phyloP scores from a whole-genome alignment of 495 filamentous ascomycete genomes.

The Neurospora cerealis region DNA sequence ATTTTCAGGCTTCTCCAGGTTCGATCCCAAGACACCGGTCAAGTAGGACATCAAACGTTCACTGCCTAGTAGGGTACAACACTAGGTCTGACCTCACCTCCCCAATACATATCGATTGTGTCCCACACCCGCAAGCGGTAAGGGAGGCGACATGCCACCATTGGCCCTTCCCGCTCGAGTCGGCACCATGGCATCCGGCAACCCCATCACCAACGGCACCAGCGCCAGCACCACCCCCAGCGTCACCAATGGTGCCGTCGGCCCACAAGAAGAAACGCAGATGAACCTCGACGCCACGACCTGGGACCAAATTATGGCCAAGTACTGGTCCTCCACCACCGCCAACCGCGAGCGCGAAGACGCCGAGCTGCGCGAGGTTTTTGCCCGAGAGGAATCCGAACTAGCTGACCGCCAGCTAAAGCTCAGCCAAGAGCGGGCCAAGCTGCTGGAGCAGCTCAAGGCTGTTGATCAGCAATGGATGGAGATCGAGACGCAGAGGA shows the following conservation, averaged over 20 bases:
- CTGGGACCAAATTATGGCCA: constrained; percentile 21
- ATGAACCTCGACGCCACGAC: neutral
- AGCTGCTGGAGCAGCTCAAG: constrained; percentile 3
- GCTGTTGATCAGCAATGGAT: neutral
- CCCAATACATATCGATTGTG: neutral
- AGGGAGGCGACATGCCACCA: neutral
- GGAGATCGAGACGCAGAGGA: neutral
- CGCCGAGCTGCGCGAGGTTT: neutral
- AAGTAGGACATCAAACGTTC: neutral
- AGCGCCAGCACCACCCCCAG: neutral
- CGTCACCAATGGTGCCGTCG: neutral
- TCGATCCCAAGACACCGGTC: neutral
- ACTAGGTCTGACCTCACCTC: neutral
- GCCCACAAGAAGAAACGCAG: neutral
- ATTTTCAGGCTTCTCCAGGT: neutral
- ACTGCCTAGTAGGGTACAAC: neutral
- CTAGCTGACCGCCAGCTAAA: neutral
- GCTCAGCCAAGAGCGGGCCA: constrained; percentile 1
- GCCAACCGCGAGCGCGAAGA: constrained; percentile 11
- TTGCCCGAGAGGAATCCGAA: neutral
- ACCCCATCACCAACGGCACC: neutral
- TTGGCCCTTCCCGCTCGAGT: neutral
- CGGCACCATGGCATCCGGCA: neutral
- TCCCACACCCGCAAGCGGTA: neutral
- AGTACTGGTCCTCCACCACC: constrained; percentile 15